These are phyloP conservation scores for Colletotrichum sp. DNA, from an alignment of 2,329 filamentous ascomycete species.

Conservation along the genomic window DNA sequence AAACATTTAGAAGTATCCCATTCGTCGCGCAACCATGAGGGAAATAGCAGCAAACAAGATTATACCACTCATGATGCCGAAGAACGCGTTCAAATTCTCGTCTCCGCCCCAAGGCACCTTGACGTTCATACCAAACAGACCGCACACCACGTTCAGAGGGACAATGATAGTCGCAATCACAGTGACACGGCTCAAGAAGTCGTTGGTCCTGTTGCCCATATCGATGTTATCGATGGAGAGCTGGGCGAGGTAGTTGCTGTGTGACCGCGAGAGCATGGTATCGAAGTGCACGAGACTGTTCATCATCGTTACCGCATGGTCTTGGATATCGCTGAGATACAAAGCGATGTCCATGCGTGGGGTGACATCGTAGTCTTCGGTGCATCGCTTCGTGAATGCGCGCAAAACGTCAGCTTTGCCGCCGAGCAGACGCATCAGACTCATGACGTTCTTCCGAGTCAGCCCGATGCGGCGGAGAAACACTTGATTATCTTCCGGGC, in stretches of 20 bases:
- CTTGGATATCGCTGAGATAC: conserved; percentile 96
- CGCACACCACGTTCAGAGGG: conserved; percentile 89
- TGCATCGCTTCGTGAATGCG: conserved; percentile 97
- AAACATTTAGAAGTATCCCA: neutral
- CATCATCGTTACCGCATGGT: conserved; percentile 99
- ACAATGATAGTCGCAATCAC: conserved; percentile 92
- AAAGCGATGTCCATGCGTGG: conserved; percentile 96
- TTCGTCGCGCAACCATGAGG: conserved; percentile 29
- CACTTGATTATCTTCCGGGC: conserved; percentile 84
- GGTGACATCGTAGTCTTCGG: conserved; percentile 94
- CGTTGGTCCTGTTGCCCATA: conserved; percentile 86
- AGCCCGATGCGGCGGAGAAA: conserved; percentile 91
- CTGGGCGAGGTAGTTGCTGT: conserved; percentile 96
- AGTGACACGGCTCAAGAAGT: conserved; percentile 92
- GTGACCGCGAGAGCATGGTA: conserved; percentile 92
- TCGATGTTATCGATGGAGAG: conserved; percentile 90
- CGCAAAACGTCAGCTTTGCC: conserved; percentile 97
- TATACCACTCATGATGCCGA: conserved; percentile 56
- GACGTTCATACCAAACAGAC: conserved; percentile 89
- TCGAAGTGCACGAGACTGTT: conserved; percentile 94
- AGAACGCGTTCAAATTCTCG: conserved; percentile 60
- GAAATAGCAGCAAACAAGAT: conserved; percentile 54
- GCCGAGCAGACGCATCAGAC: conserved; percentile 87
- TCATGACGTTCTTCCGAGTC: conserved; percentile 93
- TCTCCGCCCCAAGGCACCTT: conserved; percentile 66